Evolutionary conservation across 345 rosid genomes (phyloP), one percentile per base, ranked within the genome.

Genomic region (Gossypium arboreum): DNA sequence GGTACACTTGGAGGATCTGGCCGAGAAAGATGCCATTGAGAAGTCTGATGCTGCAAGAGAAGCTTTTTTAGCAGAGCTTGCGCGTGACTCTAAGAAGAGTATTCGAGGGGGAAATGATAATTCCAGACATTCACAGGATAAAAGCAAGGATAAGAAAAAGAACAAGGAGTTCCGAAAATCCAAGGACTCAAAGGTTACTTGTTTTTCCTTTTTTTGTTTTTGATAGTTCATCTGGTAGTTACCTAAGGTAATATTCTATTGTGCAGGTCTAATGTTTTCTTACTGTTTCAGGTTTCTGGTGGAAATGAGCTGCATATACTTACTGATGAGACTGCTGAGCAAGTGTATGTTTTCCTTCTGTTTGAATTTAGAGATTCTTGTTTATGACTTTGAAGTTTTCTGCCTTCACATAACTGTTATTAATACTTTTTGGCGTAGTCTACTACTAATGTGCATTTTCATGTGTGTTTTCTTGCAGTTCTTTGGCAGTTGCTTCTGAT

Each of bases 41-140:
- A 93, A 89, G 86, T 89, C 99, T 81, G 96, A 95, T 84, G 99
- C 99, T 79, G 99, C 93, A n/a, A 84, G 96, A 72, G 96, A 95
- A 81, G 98, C 99, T 58, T 87, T 95, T 78, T 87, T 95, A 73
- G 94, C 89, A 2, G 99, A 95, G 86, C 98, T 93, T 29, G 99
- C 93, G 10, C 93, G 82, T 81, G 98, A 95, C 85, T 87, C 97
- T 75, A 86, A 88, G 81, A 91, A 90, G 82, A 88, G 75, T 78
- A 67, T 79, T 69, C 89, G 74, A 68, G 89, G 93, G 79, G 88
- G 91, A 78, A 86, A 73, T 71, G 90, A 89, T 78, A 81, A 66
- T 79, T 75, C 81, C 12, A 89, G 81, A 82, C 89, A 87, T 83
- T 18, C 83, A 15, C 90, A 83, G 75, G 99, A 93, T 78, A 91